Conservation (phyloP, 2,329 filamentous ascomycete species). For the Lecanicillium sp. region DNA sequence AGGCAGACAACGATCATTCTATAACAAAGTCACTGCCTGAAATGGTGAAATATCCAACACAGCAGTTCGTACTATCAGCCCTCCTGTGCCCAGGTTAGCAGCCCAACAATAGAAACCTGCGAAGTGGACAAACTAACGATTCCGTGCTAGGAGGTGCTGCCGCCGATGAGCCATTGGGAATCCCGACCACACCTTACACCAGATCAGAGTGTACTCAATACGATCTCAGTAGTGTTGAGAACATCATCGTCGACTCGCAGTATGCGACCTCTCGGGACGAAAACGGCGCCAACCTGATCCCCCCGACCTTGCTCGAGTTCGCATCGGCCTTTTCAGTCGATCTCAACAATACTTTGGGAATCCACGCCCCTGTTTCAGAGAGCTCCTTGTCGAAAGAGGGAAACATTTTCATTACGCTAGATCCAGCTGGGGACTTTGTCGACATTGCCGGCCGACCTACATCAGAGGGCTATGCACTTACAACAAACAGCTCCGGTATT, state of each 20-base stretch:
- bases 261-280: conserved; percentile 33
- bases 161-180: conserved; percentile 13
- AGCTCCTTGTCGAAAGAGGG: conserved; percentile 8
- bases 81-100: not conserved
- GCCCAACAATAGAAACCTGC: not conserved
- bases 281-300: conserved; percentile 40
- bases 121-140: not conserved
- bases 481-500: conserved; percentile 29
- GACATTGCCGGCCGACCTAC: conserved; percentile 37
- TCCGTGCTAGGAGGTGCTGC: not conserved
- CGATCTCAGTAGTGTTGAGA: conserved; percentile 17
- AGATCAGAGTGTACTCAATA: conserved; percentile 16
- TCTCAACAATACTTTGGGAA: conserved; percentile 18
- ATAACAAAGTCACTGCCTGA: not conserved
- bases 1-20: not conserved
- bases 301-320: conserved; percentile 39
- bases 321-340: conserved; percentile 35
- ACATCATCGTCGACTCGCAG: conserved; percentile 34
- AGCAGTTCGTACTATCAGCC: conserved; percentile 1
- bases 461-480: conserved; percentile 40
- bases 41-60: not conserved
- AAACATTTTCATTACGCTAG: conserved; percentile 38
- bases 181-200: conserved; percentile 27
- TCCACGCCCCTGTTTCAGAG: conserved; percentile 19
- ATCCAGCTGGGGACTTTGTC: conserved; percentile 27